Base-by-base conservation (phyloP, 2,329 filamentous ascomycete genomes). In the Paracorniculantispora psalliotae region DNA sequence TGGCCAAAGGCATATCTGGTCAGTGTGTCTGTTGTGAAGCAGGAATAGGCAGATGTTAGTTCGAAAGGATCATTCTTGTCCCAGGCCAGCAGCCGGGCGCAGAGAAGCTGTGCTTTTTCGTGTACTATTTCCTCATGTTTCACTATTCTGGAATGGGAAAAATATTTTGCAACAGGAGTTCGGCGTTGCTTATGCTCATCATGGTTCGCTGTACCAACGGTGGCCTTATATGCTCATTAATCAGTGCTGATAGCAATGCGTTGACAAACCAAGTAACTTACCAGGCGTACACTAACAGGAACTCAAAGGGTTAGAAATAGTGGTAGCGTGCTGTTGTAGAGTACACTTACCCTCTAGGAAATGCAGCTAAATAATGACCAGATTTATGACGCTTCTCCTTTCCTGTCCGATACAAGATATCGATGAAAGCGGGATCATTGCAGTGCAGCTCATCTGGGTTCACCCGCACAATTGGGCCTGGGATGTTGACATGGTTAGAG, bases 381-480 rank as follows among this genome's bases (percentile, higher is more conserved):
- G 49, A 60, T 49, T 65, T 63, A 35, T 66, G 53, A 7, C 65
- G 61, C 19, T 59, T 62, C 23, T 59, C 61, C 21, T 59, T 35
- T 48, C 54, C 57, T 3, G 39, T 49, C 10, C 63, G 52, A 47
- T 68, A 69, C 17, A 69, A 60, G 35, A 66, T 61, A 39, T 68
- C 63, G 15, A 64, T 61, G 39, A 65, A 69, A 17, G 63, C 62
- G 13, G 65, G 63, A 43, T 70, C 68, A 56, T 64, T 61, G 59
- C 68, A 66, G 50, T 71, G 68, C 8, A 70, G 55, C 56, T 70
- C 66, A 19, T 64, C 61, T 12, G 67, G 67, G 12, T 62, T 68
- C 56, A 68, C 68, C 39, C 67, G 62, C 26, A 69, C 61, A 48
- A 68, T 65, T 21, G 67, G 66, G 10, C 68, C 69, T 67, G 12